Evolutionary conservation across 2,329 filamentous ascomycete species (phyloP), one percentile per base, ranked within the genome.

Genomic region (Westerdykella sp.): DNA sequence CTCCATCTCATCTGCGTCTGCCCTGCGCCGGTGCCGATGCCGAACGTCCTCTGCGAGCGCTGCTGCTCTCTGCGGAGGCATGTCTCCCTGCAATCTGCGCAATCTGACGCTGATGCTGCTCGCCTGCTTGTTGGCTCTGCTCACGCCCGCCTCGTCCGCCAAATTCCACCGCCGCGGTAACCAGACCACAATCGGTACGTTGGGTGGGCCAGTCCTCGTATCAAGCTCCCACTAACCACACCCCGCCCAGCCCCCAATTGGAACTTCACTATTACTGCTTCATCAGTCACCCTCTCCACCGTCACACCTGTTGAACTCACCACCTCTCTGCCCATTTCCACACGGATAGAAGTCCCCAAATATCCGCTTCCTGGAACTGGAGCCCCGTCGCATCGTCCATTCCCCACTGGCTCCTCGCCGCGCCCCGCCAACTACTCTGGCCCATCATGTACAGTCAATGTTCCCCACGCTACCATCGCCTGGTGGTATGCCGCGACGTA

Each of bases 401-500:
- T 23, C 14, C 52, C 51, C 16, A 54, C 48, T 21, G 47, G 40
- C 35, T 13, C 40, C 15, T 18, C 15, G 9, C 22, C 15, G 9
- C 12, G 23, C 6, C 37, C 40, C n/a, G 43, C 40, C 23, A 56
- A 50, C 39, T 40, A 28, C 28, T 46, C 46, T n/a, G 44, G 40
- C 35, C 49, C 53, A 41, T 42, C 56, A 40, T 67, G 64, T 37
- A 65, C 59, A 4, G 48, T 67, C 32, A 60, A 66, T 34, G 54
- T 66, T 23, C 59, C 57, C n/a, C 54, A 41, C 37, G 64, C 62
- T 13, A 58, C 46, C 42, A 47, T 66, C 37, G 51, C 63, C 37
- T 66, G 56, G 53, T 66, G 63, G 63, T 63, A 53, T 40, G 51
- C 51, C 13, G 52, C 59, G 4, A 62, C 56, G 9, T 65, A 56